phyloP scores from a whole-genome alignment of 2,329 filamentous ascomycete species.

The Arthrobotrys sphaeroides region DNA sequence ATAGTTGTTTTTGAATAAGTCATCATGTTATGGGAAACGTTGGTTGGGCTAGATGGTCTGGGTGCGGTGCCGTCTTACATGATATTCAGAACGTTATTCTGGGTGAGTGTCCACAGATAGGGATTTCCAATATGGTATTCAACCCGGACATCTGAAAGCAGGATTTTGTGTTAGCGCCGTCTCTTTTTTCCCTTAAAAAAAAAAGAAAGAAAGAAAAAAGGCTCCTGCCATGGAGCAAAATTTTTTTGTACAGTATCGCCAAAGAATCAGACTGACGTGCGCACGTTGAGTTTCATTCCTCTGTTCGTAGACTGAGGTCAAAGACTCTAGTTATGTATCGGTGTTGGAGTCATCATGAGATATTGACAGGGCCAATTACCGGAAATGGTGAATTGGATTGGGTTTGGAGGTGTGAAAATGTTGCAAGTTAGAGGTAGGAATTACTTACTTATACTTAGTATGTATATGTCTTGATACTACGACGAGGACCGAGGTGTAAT shows the following conservation, averaged over 20 bases:
- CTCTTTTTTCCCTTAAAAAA: no score
- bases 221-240: no score
- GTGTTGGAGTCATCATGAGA: slow-evolving; percentile 77
- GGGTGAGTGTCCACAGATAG: no score
- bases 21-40: slow-evolving; percentile 66
- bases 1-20: slow-evolving; percentile 67
- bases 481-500: no score
- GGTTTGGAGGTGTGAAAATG: background rate
- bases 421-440: background rate
- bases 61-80: background rate
- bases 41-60: background rate
- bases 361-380: slow-evolving; percentile 2
- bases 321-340: slow-evolving; percentile 96
- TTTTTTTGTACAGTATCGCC: no score
- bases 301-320: slow-evolving; percentile 72
- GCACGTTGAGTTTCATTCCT: slow-evolving; percentile 78
- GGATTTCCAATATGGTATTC: no score
- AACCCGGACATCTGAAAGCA: background rate
- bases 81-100: background rate
- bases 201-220: background rate
- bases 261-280: slow-evolving; percentile 59
- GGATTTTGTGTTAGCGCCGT: background rate
- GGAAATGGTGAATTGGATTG: background rate
- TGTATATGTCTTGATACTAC: no score
- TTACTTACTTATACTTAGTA: background rate